Conservation (phyloP, 2,329 filamentous ascomycete species). For the Fusarium robinianum region DNA sequence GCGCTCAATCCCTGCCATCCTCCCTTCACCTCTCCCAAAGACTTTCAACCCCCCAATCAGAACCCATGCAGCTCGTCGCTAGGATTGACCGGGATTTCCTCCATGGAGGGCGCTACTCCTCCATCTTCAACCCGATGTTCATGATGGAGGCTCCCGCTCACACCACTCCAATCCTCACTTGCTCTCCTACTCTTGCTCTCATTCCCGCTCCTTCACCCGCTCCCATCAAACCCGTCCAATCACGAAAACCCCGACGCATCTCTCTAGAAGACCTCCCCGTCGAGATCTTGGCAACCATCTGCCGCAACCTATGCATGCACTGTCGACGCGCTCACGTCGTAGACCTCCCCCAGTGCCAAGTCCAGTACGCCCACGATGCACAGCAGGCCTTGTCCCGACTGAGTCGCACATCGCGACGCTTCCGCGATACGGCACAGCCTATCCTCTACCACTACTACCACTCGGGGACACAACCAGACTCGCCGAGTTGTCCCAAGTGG, state of each 20-base stretch:
- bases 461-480: constrained; percentile 27
- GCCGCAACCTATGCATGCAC: constrained; percentile 34
- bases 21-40: neutral
- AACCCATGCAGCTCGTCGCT: constrained; percentile 31
- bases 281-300: constrained; percentile 36
- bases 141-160: constrained; percentile 8
- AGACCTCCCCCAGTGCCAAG: constrained; percentile 31
- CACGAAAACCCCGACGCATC: constrained; percentile 16
- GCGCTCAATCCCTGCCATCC: neutral
- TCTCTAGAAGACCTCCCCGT: constrained; percentile 31
- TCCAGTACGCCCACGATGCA: constrained; percentile 28
- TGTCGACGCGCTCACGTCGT: constrained; percentile 34
- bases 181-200: too few relatives aligned
- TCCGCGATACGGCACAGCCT: constrained; percentile 30
- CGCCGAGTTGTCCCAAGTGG: constrained; percentile 16
- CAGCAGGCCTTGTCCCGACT: constrained; percentile 35
- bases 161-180: too few relatives aligned
- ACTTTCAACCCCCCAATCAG: constrained; percentile 1
- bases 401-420: constrained; percentile 34
- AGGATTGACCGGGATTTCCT: constrained; percentile 31
- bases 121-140: constrained; percentile 17
- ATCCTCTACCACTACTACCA: constrained; percentile 36
- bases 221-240: constrained; percentile 6
- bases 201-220: neutral
- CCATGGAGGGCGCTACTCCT: constrained; percentile 25